These are phyloP conservation scores for Trichoderma brevicompactum DNA, from an alignment of 2,329 filamentous ascomycete genomes.

Conservation along the genomic window DNA sequence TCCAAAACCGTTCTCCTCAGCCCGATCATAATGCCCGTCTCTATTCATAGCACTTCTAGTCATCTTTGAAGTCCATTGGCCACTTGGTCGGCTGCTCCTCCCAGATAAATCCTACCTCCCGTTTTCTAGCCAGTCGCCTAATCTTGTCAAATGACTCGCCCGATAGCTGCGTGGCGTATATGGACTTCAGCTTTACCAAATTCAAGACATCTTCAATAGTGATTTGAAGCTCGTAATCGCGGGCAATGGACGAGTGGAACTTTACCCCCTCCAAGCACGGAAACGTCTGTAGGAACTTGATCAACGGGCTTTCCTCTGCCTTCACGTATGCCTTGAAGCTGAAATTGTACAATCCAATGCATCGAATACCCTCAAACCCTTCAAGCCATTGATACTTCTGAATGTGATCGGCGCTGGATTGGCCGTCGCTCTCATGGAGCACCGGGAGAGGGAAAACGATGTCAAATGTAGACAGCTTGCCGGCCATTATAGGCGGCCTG, in stretches of 20 bases:
- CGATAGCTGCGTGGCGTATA: slow-evolving; percentile 42
- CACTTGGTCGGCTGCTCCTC: slow-evolving; percentile 39
- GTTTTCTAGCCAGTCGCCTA: slow-evolving; percentile 31
- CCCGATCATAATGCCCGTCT: background rate
- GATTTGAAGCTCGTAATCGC: slow-evolving; percentile 38
- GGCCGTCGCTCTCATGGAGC: slow-evolving; percentile 35
- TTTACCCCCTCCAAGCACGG: slow-evolving; percentile 45
- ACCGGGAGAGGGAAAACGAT: slow-evolving; percentile 42
- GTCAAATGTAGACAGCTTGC: slow-evolving; percentile 43
- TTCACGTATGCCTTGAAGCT: slow-evolving; percentile 40
- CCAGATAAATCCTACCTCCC: slow-evolving; percentile 40
- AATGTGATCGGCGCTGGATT: slow-evolving; percentile 39
- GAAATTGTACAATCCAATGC: slow-evolving; percentile 44
- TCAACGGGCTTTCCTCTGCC: slow-evolving; percentile 40
- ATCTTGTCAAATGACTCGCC: slow-evolving; percentile 42
- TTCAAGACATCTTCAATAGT: slow-evolving; percentile 41
- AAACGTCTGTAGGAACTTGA: slow-evolving; percentile 43
- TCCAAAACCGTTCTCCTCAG: background rate
- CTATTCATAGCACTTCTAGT: background rate
- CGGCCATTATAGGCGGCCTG: slow-evolving; percentile 34
- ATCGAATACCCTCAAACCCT: slow-evolving; percentile 41
- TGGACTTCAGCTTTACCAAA: slow-evolving; percentile 39
- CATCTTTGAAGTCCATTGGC: slow-evolving; percentile 37
- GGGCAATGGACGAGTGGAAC: slow-evolving; percentile 41
- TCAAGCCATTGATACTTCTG: slow-evolving; percentile 43